Base-by-base conservation (phyloP, 1,284 basidiomycete species). In the Fomitopsis palustris region DNA sequence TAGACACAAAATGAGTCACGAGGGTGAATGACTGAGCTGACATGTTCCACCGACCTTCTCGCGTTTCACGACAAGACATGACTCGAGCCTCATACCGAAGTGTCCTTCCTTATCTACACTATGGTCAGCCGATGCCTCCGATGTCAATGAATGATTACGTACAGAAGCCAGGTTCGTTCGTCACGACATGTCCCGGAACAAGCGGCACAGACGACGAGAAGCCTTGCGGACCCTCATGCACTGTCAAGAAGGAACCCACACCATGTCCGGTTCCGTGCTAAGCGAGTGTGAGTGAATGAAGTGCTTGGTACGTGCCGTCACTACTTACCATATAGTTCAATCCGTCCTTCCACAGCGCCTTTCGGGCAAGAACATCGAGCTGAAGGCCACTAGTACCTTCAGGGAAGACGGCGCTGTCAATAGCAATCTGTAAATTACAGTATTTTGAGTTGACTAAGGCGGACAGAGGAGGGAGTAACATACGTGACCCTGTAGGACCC, bases 401-500 rank as follows among this genome's bases (percentile, higher is more conserved):
- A 21, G 95, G 96, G 79, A 96, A 98, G 31, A 94, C 80, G 2
- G 90, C 90, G 62, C 80, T 85, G 74, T 96, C 93, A 65, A 97
- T 94, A 39, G 94, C 93, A 65, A 98, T 96, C 89, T 92, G 67
- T 57, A 66, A 53, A 55, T 58, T 62, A 12, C 43, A 33, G 25
- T 62, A 55, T 66, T 59, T 57, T 56, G 56, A 23, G 19, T 27
- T 27, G 43, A 29, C 19, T 9, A 31, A 21, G 16, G 25, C 14
- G n/a, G 23, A 6, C 43, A 57, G 65, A 53, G 45, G 59, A 45
- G 27, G 54, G 63, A 63, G 2, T 29, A 54, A 82, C 88, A 65
- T 77, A 92, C 90, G 77, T 99, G 96, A 4, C 96, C 96, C 75
- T 99, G 96, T 55, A 99, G 75, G 27, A 99, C 97, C 25, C 95